A percentile compares a stretch with the other conserved stretches of the same genome.
Conservation (phyloP, 441 rosid genomes). For the Euphorbia celastroides region DNA sequence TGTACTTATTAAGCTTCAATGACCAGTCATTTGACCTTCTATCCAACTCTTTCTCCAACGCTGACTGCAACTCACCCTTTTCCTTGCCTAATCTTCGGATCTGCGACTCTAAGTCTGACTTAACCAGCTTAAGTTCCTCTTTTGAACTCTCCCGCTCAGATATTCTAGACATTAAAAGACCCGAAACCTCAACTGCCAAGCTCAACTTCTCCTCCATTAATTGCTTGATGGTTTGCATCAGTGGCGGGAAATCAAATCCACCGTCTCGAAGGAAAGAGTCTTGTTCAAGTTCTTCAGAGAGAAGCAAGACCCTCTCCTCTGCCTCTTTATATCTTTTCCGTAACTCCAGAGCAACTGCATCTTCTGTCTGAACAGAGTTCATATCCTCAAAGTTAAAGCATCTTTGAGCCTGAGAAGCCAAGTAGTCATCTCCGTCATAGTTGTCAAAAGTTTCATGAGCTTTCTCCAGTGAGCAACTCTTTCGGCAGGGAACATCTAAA, state of each 20-base stretch:
- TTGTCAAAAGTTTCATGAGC: slow-evolving; percentile 34
- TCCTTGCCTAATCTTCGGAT: slow-evolving; percentile 63
- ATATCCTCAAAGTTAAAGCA: slow-evolving; percentile 26
- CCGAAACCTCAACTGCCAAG: slow-evolving; percentile 71
- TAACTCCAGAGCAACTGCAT: slow-evolving; percentile 48
- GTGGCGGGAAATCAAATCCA: slow-evolving; percentile 55
- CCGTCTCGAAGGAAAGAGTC: slow-evolving; percentile 46
- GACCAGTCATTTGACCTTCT: slow-evolving; percentile 97
- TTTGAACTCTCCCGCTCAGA: slow-evolving; percentile 53
- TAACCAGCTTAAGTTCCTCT: slow-evolving; percentile 54
- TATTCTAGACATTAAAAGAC: slow-evolving; percentile 56
- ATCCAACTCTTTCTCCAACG: slow-evolving; percentile 88
- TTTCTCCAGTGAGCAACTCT: slow-evolving; percentile 37
- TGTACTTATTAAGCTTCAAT: slow-evolving; percentile 68
- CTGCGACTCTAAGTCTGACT: slow-evolving; percentile 51
- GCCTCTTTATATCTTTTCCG: slow-evolving; percentile 59
- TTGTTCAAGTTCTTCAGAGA: slow-evolving; percentile 64
- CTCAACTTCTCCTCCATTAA: slow-evolving; percentile 62
- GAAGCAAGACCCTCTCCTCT: slow-evolving; percentile 56
- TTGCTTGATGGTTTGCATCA: slow-evolving; percentile 53
- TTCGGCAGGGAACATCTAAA: slow-evolving; percentile 34
- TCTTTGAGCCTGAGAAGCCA: slow-evolving; percentile 29
- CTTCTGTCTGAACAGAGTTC: slow-evolving; percentile 35
- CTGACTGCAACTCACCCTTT: slow-evolving; percentile 72
- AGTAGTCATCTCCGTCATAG: slow-evolving; percentile 30